These are phyloP conservation scores for Fusarium xyrophilum DNA, from an alignment of 2,329 filamentous ascomycete species.

Conservation along the genomic window DNA sequence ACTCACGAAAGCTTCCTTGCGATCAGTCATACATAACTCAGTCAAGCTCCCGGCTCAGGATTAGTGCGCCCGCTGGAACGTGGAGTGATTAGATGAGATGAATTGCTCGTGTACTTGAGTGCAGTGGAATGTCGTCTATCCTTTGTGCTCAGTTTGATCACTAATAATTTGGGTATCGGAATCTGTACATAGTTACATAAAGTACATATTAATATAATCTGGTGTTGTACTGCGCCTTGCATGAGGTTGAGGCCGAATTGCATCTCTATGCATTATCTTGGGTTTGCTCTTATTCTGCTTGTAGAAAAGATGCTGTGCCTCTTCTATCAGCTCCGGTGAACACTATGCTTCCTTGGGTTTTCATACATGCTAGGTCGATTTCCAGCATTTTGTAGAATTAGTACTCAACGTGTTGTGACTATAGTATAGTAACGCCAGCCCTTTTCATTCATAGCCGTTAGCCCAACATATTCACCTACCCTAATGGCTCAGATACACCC, in stretches of 20 bases:
- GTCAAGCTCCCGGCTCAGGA: constrained; percentile 10
- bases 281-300: neutral
- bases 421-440: neutral
- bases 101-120: neutral
- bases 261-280: neutral
- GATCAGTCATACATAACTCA: neutral
- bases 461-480: neutral
- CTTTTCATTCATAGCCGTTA: neutral
- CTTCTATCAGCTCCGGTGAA: neutral
- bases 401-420: too few species aligned
- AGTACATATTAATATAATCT: neutral
- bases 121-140: constrained; percentile 10
- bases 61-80: constrained; percentile 21
- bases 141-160: neutral
- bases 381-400: neutral
- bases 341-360: neutral
- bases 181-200: too few species aligned
- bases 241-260: neutral
- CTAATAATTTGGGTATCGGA: neutral
- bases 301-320: neutral
- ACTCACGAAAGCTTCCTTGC: constrained; percentile 1
- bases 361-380: neutral
- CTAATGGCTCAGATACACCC: too few species aligned
- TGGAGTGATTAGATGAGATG: neutral
- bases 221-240: neutral